Percentiles rank a stretch among this genome's conserved stretches.
phyloP scores from a whole-genome alignment of 2,329 filamentous ascomycete species.

The Nothopassalora personata region DNA sequence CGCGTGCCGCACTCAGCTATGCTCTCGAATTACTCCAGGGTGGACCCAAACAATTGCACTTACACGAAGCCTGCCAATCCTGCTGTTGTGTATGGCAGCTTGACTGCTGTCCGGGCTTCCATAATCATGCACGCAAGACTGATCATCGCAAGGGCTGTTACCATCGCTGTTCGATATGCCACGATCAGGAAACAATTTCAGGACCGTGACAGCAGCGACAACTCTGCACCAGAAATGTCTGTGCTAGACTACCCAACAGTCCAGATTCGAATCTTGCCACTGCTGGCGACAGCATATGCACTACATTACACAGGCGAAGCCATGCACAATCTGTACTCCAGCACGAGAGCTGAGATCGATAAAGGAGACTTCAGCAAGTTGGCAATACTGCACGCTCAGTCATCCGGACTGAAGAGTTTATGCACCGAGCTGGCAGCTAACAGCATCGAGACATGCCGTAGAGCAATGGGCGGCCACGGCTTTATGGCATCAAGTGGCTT shows the following conservation, averaged over 20 bases:
- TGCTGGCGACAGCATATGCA: constrained; percentile 50
- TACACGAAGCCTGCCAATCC: constrained; percentile 46
- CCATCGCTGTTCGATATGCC: constrained; percentile 48
- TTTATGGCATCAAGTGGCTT: constrained; percentile 50
- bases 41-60: constrained; percentile 43
- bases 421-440: constrained; percentile 51
- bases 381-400: constrained; percentile 50
- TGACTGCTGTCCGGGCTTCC: constrained; percentile 45
- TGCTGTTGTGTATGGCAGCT: constrained; percentile 47
- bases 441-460: constrained; percentile 50
- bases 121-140: constrained; percentile 49
- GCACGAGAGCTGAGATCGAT: constrained; percentile 44
- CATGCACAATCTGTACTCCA: constrained; percentile 47
- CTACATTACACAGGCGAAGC: constrained; percentile 45
- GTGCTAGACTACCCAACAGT: constrained; percentile 53
- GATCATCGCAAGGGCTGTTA: constrained; percentile 49
- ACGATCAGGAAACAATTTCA: constrained; percentile 47
- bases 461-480: constrained; percentile 51
- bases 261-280: constrained; percentile 49
- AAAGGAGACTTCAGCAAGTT: constrained; percentile 47
- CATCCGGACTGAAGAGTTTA: constrained; percentile 49
- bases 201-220: constrained; percentile 42
- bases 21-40: constrained; percentile 45
- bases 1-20: constrained; percentile 46
- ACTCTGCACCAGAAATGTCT: constrained; percentile 37